Evolutionary conservation across 257 asterid species (phyloP).

Genomic region (Fraxinus americana): DNA sequence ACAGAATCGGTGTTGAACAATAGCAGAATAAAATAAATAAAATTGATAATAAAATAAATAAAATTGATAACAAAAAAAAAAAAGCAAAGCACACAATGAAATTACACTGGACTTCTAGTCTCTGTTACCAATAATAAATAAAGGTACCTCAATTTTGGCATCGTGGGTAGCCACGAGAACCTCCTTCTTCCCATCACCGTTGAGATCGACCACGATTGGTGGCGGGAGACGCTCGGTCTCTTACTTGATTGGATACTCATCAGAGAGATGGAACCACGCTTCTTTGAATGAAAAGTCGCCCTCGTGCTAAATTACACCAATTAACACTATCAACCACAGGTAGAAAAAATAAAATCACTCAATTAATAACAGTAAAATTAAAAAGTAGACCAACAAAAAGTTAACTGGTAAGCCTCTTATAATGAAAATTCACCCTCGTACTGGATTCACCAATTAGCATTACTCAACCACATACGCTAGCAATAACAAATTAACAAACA

Average conservation of each 20-base stretch:
- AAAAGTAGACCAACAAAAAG: neutral
- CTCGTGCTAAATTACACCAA: constrained; percentile 61
- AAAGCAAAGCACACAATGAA: neutral
- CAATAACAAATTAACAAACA: too few species aligned
- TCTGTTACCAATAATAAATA: neutral
- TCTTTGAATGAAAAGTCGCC: constrained; percentile 96
- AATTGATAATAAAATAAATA: neutral
- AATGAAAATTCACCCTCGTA: too few species aligned
- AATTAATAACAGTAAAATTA: neutral
- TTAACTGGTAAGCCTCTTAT: neutral
- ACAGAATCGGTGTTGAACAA: neutral
- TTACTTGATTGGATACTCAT: constrained; percentile 89
- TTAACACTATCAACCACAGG: constrained; percentile 3
- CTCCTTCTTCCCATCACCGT: constrained; percentile 92
- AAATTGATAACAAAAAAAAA: neutral
- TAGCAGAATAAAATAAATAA: neutral
- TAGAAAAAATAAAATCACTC: neutral
- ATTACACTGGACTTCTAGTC: constrained; percentile 1
- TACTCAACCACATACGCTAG: too few species aligned
- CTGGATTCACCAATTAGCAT: neutral
- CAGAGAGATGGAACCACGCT: constrained; percentile 91
- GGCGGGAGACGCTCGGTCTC: constrained; percentile 96
- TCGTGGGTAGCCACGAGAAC: constrained; percentile 97
- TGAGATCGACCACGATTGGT: constrained; percentile 89
- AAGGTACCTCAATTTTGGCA: constrained; percentile 82